Conservation (phyloP, 2,329 filamentous ascomycete genomes). For the Didymella segeticola region DNA sequence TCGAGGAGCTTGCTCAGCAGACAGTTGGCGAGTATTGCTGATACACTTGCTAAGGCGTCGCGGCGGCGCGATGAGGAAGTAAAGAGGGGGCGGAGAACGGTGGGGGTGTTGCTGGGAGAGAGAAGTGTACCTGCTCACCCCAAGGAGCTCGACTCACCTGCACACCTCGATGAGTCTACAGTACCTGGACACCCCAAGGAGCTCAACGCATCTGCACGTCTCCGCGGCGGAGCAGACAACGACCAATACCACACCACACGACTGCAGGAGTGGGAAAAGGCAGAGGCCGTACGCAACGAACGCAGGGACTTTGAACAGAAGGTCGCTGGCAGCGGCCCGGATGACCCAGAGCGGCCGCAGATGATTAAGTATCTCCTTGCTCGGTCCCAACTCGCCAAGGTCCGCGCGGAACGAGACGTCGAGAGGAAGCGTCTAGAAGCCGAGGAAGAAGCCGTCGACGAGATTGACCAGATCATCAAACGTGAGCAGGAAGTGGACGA, state of each 20-base stretch:
- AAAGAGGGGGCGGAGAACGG: not conserved
- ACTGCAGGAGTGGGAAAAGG: not conserved
- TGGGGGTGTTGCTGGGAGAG: not conserved
- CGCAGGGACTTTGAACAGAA: not conserved
- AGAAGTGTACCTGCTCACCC: too few relatives aligned
- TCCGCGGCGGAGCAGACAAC: not conserved
- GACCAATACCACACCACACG: not conserved
- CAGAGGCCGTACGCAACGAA: not conserved
- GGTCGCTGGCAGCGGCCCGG: not conserved
- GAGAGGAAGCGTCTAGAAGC: not conserved
- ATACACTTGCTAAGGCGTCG: slow-evolving; percentile 23
- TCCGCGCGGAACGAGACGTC: not conserved
- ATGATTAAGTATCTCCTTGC: not conserved
- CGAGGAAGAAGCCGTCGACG: not conserved
- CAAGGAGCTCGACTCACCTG: too few relatives aligned
- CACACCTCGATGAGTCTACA: too few relatives aligned
- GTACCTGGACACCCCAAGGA: too few relatives aligned
- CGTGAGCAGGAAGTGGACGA: not conserved
- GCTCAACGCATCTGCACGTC: not conserved
- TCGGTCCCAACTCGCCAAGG: not conserved
- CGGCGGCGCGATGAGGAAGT: slow-evolving; percentile 22
- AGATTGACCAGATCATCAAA: not conserved
- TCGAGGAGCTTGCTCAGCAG: slow-evolving; percentile 15
- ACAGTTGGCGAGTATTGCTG: slow-evolving; percentile 27
- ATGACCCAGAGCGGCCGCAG: not conserved